Evolutionary conservation across 1,284 basidiomycete species (phyloP).

Genomic region (Irpex sp.): DNA sequence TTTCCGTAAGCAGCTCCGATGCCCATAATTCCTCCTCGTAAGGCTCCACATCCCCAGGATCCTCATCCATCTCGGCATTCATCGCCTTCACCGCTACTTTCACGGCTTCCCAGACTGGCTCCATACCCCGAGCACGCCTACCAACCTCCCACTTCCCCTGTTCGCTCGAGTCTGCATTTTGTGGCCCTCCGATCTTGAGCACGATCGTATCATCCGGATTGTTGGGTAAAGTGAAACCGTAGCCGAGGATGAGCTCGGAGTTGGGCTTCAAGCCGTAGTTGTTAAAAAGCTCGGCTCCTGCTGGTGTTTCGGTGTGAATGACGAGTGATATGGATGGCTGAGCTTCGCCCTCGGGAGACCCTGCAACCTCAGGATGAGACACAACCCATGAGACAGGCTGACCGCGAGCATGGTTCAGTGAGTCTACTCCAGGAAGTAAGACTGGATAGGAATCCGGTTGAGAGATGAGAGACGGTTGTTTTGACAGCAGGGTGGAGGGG

Average conservation of each 20-base stretch:
- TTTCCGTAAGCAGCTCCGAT: slow-evolving; percentile 58
- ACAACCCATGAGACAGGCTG: slow-evolving; percentile 78
- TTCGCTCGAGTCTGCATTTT: too few relatives aligned
- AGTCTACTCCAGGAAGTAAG: slow-evolving; percentile 80
- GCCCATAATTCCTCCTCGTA: slow-evolving; percentile 62
- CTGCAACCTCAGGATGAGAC: slow-evolving; percentile 26
- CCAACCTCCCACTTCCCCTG: slow-evolving; percentile 54
- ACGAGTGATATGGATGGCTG: slow-evolving; percentile 32
- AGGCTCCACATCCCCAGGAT: slow-evolving; percentile 23
- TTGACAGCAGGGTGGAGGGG: slow-evolving; percentile 71
- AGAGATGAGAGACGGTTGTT: slow-evolving; percentile 45
- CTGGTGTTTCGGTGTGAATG: slow-evolving; percentile 35
- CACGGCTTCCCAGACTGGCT: slow-evolving; percentile 58
- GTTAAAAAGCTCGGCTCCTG: slow-evolving; percentile 72
- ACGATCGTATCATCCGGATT: slow-evolving; percentile 85
- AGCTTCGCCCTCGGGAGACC: background rate
- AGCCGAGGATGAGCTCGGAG: slow-evolving; percentile 81
- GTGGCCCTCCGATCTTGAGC: slow-evolving; percentile 60
- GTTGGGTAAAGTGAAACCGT: slow-evolving; percentile 72
- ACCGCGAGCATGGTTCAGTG: slow-evolving; percentile 73
- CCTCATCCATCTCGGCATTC: slow-evolving; percentile 7
- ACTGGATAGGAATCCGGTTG: slow-evolving; percentile 62
- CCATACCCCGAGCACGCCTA: slow-evolving; percentile 45
- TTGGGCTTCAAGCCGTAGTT: slow-evolving; percentile 87
- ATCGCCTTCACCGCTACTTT: slow-evolving; percentile 34